Base-by-base conservation (phyloP, 345 rosid genomes). In the Dipteronia dyeriana region DNA sequence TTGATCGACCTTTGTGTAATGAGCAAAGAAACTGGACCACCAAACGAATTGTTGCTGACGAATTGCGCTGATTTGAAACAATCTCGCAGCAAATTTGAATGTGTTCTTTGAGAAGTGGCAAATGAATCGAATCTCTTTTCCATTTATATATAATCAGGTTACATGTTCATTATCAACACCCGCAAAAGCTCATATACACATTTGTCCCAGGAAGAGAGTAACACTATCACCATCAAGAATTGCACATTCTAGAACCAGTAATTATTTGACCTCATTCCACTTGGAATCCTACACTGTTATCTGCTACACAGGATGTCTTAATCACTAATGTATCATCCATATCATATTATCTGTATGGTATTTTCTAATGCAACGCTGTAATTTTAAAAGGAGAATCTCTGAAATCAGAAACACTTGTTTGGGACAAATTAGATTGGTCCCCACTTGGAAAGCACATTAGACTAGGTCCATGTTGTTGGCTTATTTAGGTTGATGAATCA, bases 391-490 rank as follows among this genome's bases (percentile, higher is more conserved):
- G 14, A 43, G 17, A 1, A 14, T 20, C 25, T 8, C n/a, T 22
- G 41, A 34, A 13, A 72, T 9, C 23, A n/a, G 41, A 29, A 26
- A 4, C 25, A 6, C 12, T 10, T 22, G 41, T 45, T 56, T n/a
- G 65, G 26, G 26, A 7, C 43, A 13, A 13, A 77, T 41, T 29
- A 59, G 23, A 19, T 29, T 45, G 78, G 68, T 56, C 67, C 81
- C 73, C 60, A 78, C 76, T 22, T n/a, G 38, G 66, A 65, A 11
- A 29, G 22, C 66, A 14, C 25, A 20, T 64, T 9, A 43, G 56
- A 71, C 25, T 16, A 25, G 34, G 57, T 54, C 60, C 73, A 41
- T 56, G 73, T 66, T 73, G 57, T 57, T 73, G 76, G 81, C 43
- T 25, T 56, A 23, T 20, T 38, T 2, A 0, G 66, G 39, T n/a